Evolutionary conservation across 768 basidiomycete species (phyloP).

Genomic region (Myochromella boudieri): DNA sequence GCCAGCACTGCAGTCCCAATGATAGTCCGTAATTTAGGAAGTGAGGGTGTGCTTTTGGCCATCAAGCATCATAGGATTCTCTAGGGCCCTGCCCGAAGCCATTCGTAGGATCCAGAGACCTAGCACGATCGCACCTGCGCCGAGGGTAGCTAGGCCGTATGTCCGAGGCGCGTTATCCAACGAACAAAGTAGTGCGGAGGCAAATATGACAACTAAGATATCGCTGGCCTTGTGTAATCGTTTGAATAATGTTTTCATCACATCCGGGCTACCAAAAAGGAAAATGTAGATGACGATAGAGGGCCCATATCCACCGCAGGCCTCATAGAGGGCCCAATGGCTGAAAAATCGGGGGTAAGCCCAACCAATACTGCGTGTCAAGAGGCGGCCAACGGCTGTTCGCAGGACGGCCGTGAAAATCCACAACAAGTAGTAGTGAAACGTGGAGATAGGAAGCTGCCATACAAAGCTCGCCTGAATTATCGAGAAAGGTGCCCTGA

Average conservation of each 20-base stretch:
- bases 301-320: constrained; percentile 36
- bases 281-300: constrained; percentile 21
- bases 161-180: constrained; percentile 41
- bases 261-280: constrained; percentile 13
- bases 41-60: constrained; percentile 3
- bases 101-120: constrained; percentile 11
- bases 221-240: constrained; percentile 10
- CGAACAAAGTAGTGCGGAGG: constrained; percentile 18
- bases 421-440: constrained; percentile 26
- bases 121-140: constrained; percentile 21
- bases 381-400: constrained; percentile 22
- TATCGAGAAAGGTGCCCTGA: constrained; percentile 24
- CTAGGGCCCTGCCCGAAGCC: constrained; percentile 3
- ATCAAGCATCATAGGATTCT: constrained; percentile 12
- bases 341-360: constrained; percentile 35
- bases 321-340: constrained; percentile 40
- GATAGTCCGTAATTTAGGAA: constrained; percentile 12
- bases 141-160: constrained; percentile 28
- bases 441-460: constrained; percentile 16
- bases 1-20: constrained; percentile 20
- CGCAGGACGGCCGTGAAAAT: constrained; percentile 23
- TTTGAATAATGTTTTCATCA: constrained; percentile 6
- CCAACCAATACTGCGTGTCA: constrained; percentile 33
- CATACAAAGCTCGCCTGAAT: constrained; percentile 23
- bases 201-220: constrained; percentile 8